Conservation (phyloP, 225 moss, liverwort and hornwort species). For the Lunularia cruciata region DNA sequence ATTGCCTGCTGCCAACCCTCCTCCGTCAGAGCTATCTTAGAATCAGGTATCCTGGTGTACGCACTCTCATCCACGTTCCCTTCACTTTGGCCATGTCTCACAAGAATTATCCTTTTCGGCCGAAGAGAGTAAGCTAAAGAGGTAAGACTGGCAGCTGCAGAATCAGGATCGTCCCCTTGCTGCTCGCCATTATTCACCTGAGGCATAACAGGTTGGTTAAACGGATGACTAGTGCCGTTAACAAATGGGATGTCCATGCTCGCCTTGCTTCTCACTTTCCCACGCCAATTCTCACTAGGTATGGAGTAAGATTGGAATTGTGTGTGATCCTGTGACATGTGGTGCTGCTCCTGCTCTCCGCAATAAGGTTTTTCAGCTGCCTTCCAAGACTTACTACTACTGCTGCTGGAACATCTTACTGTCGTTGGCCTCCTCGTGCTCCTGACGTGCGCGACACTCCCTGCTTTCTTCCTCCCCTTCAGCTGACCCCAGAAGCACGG, state of each 20-base stretch:
- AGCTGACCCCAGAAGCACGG: too few species aligned
- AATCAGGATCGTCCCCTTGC: conserved; percentile 4
- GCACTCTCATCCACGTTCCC: conserved; percentile 90
- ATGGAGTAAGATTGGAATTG: conserved; percentile 29
- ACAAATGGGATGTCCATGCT: conserved; percentile 16
- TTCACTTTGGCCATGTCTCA: conserved; percentile 89
- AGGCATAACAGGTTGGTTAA: background rate
- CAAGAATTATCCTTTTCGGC: conserved; percentile 86
- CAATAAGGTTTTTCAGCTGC: conserved; percentile 22
- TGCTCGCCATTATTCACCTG: background rate
- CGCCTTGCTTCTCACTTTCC: conserved; percentile 7
- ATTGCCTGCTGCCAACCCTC: conserved; percentile 88
- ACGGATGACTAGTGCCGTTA: conserved; percentile 12
- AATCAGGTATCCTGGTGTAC: conserved; percentile 86
- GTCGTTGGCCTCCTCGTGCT: background rate
- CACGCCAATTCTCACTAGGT: conserved; percentile 32
- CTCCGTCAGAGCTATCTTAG: conserved; percentile 85
- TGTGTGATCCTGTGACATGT: background rate
- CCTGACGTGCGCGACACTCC: background rate
- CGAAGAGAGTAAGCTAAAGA: conserved; percentile 40
- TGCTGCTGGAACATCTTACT: background rate
- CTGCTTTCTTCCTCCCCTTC: conserved; percentile 2
- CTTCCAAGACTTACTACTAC: background rate
- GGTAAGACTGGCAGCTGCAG: background rate
- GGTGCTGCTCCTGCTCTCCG: background rate